These are phyloP conservation scores for Passalora sequoiae DNA, from an alignment of 2,329 filamentous ascomycete genomes.

Conservation along the genomic window DNA sequence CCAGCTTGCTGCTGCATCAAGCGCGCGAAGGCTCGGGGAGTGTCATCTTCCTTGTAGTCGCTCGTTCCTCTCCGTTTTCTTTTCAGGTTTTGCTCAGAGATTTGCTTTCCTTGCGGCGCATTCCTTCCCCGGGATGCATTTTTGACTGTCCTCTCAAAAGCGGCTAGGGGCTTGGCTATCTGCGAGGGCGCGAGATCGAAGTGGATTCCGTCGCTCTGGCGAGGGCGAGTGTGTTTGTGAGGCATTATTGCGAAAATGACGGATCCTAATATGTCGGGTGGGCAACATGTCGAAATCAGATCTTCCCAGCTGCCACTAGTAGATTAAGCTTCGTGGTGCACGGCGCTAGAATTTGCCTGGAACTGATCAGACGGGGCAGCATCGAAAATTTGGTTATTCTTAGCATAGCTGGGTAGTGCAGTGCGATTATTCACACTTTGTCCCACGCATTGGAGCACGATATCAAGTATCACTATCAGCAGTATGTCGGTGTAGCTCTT, in stretches of 20 bases:
- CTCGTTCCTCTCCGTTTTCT: constrained; percentile 33
- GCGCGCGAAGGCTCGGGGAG: constrained; percentile 78
- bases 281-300: not conserved
- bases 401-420: too few species aligned
- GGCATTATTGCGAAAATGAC: constrained; percentile 24
- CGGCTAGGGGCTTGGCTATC: constrained; percentile 55
- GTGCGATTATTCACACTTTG: too few species aligned
- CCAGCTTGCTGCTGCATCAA: constrained; percentile 67
- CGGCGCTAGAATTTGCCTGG: not conserved
- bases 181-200: constrained; percentile 58
- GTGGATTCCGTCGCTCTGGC: constrained; percentile 34
- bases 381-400: too few species aligned
- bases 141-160: constrained; percentile 41
- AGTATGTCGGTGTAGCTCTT: not conserved
- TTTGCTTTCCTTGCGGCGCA: constrained; percentile 20
- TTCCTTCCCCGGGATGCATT: constrained; percentile 29
- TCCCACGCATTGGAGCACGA: too few species aligned
- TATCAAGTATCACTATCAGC: not conserved
- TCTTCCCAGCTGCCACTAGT: not conserved
- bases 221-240: constrained; percentile 33
- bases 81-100: constrained; percentile 16
- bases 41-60: constrained; percentile 65
- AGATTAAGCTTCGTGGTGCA: not conserved
- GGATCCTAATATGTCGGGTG: too few species aligned
- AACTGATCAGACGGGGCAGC: too few species aligned